Base-by-base conservation (phyloP, 345 rosid species). In the Hibiscus mutabilis region DNA sequence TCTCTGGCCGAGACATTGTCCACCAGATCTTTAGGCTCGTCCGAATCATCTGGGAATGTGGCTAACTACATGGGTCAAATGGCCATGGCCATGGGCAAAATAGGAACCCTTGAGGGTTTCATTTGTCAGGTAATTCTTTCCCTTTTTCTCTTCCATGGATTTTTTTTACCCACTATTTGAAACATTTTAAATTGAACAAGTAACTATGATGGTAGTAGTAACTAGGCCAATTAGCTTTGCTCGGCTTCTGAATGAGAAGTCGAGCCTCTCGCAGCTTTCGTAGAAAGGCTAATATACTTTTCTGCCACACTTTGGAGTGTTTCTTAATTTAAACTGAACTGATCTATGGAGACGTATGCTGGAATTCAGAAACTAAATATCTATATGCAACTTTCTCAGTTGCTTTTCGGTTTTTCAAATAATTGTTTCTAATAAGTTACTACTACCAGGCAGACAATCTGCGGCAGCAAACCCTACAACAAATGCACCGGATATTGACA, bases 41-140 rank as follows among this genome's bases (percentile, higher is more conserved):
- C 97, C 0, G 91, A 97, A 59, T 77, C 97, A 69, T 87, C 96
- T 44, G 95, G 96, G 61, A 89, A 92, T 51, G 96, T 92, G 24
- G 97, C 98, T 37, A 92, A 86, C 77, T 96, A 96, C 79, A 92
- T 96, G 98, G 99, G 99, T 75, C 98, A 96, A 77, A 96, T 96
- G 98, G 99, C 99, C 46, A 92, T 96, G 99, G 98, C 98, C 53
- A 96, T 96, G 99, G 99, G 99, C 59, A 92, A 92, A 80, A 83
- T 96, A 55, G 98, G 96, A 15, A 96, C 96, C 14, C 96, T 96
- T 0, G 98, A 96, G 74, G 97, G 99, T 10, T 92, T 96, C 68
- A 90, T 96, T 64, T 89, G 94, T 35, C 96, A 95, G 97, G 99
- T 95, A 80, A 60, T 9, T 40, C 16, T 35, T 69, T 18, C 2